These are phyloP conservation scores for Vanrija sp. DNA, from an alignment of 1,284 basidiomycete genomes.

Conservation along the genomic window DNA sequence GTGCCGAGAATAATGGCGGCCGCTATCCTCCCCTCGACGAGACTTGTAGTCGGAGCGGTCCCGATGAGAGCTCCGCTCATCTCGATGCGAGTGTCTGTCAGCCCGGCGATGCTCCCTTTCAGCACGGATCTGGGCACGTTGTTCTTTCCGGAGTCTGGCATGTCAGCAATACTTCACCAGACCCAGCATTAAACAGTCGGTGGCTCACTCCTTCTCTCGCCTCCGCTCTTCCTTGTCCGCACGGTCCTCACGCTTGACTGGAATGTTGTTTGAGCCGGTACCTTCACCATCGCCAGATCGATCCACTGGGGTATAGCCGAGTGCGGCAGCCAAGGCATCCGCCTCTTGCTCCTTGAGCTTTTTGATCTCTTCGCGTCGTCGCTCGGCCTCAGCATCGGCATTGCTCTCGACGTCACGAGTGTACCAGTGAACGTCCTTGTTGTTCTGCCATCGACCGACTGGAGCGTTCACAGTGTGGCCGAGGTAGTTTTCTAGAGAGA, in stretches of 20 bases:
- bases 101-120: slow-evolving; percentile 42
- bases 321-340: slow-evolving; percentile 72
- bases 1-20: background rate
- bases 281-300: slow-evolving; percentile 17
- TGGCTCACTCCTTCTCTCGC: slow-evolving; percentile 46
- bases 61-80: background rate
- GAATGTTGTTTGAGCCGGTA: slow-evolving; percentile 35
- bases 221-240: slow-evolving; percentile 40
- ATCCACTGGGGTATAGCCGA: slow-evolving; percentile 54
- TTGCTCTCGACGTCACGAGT: slow-evolving; percentile 59
- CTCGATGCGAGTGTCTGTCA: slow-evolving; percentile 19
- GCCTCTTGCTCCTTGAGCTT: slow-evolving; percentile 80
- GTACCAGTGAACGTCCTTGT: slow-evolving; percentile 93
- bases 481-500: slow-evolving; percentile 68
- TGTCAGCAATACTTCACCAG: too few relatives aligned
- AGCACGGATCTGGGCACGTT: slow-evolving; percentile 36
- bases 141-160: slow-evolving; percentile 41
- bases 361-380: slow-evolving; percentile 60
- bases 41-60: background rate
- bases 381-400: slow-evolving; percentile 43
- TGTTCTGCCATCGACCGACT: slow-evolving; percentile 90
- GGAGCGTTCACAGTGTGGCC: slow-evolving; percentile 89
- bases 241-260: slow-evolving; percentile 32
- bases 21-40: slow-evolving; percentile 21
- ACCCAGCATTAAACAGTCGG: background rate